Evolutionary conservation across 345 rosid species (phyloP).

Genomic region (Trapa incisa): DNA sequence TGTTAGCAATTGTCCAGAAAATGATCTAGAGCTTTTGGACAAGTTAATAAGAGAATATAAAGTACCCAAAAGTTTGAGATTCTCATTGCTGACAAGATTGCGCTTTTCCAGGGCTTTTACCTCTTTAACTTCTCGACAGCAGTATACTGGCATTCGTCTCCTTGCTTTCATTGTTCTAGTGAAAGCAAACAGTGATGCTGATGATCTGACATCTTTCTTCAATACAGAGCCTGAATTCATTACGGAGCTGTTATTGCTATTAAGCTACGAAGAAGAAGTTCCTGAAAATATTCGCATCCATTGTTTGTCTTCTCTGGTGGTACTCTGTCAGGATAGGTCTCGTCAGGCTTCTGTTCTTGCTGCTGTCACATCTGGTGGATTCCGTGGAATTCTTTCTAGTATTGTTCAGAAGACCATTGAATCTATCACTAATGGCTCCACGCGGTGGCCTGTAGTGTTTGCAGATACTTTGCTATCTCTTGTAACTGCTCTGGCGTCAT

Average conservation of each 20-base stretch:
- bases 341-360: conserved; percentile 75
- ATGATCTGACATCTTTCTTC: conserved; percentile 74
- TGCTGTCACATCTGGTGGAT: conserved; percentile 85
- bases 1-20: conserved; percentile 30
- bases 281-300: conserved; percentile 76
- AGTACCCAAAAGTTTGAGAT: conserved; percentile 75
- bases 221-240: conserved; percentile 91
- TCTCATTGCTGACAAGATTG: conserved; percentile 67
- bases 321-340: conserved; percentile 84
- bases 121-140: conserved; percentile 66
- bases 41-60: conserved; percentile 57
- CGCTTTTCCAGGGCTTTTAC: conserved; percentile 85
- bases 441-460: conserved; percentile 70
- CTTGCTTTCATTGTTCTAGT: conserved; percentile 88
- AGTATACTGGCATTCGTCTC: conserved; percentile 79
- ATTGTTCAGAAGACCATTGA: conserved; percentile 86
- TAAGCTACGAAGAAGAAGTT: conserved; percentile 71
- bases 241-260: conserved; percentile 63
- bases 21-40: conserved; percentile 70
- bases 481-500: conserved; percentile 79
- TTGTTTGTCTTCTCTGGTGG: conserved; percentile 74
- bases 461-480: conserved; percentile 87
- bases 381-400: conserved; percentile 82
- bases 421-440: conserved; percentile 51
- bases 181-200: conserved; percentile 70